These are phyloP conservation scores for Oxalis stricta DNA, from an alignment of 441 rosid species.

Conservation along the genomic window DNA sequence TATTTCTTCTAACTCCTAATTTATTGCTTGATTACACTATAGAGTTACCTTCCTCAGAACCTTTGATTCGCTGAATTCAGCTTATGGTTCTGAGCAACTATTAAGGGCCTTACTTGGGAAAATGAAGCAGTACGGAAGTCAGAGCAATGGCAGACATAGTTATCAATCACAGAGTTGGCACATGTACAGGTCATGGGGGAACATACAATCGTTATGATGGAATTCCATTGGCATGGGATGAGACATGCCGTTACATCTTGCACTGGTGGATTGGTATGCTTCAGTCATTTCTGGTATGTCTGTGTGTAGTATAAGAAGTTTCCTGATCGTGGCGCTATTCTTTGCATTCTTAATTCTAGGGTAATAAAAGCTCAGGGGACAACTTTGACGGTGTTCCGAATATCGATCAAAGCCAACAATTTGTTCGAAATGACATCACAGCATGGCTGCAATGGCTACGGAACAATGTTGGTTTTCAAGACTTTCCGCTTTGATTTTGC, in stretches of 20 bases:
- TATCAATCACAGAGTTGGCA: slow-evolving; percentile 88
- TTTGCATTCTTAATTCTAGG: slow-evolving; percentile 32
- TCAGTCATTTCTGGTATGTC: too few relatives aligned
- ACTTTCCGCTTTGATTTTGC: slow-evolving; percentile 93
- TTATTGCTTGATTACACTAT: slow-evolving; percentile 1
- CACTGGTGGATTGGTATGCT: slow-evolving; percentile 73
- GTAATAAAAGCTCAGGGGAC: slow-evolving; percentile 72
- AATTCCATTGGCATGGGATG: slow-evolving; percentile 68
- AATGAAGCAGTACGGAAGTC: slow-evolving; percentile 63
- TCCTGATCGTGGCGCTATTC: too few relatives aligned
- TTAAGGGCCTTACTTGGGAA: slow-evolving; percentile 53
- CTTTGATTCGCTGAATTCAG: slow-evolving; percentile 68
- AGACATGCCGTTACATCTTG: slow-evolving; percentile 83
- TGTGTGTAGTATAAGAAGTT: too few relatives aligned
- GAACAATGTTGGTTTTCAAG: slow-evolving; percentile 63
- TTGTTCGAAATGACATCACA: slow-evolving; percentile 73
- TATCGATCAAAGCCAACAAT: slow-evolving; percentile 73
- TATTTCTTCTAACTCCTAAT: not conserved
- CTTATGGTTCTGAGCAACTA: slow-evolving; percentile 75
- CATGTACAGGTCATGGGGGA: slow-evolving; percentile 73
- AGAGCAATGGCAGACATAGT: slow-evolving; percentile 96
- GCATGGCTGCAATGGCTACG: slow-evolving; percentile 76
- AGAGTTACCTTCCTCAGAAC: slow-evolving; percentile 94
- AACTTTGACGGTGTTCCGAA: slow-evolving; percentile 87
- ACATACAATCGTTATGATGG: slow-evolving; percentile 87